Percentiles rank a stretch among this genome's conserved stretches.
phyloP scores from a whole-genome alignment of 768 basidiomycete genomes.

The Collybia mongolica region DNA sequence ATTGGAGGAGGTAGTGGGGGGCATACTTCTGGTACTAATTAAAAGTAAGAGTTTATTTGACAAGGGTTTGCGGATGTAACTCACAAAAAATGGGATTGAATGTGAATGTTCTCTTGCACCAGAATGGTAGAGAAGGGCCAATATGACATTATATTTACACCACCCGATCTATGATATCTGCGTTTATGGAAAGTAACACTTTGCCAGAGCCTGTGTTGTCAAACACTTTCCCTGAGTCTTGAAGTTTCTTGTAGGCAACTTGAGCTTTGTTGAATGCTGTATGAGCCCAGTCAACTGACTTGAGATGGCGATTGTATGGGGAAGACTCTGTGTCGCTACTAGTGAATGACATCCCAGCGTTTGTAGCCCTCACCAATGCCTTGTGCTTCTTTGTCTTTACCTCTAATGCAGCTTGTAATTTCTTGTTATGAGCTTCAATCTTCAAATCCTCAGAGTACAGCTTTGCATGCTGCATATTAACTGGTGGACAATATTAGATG shows the following conservation, averaged over 20 bases:
- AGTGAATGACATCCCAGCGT: neutral
- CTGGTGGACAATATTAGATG: neutral
- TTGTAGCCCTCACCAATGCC: neutral
- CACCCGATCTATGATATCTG: too few relatives aligned
- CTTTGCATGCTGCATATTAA: neutral
- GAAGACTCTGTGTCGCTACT: neutral
- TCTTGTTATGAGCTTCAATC: conserved; percentile 1
- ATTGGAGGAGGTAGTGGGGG: too few relatives aligned
- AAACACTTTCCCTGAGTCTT: neutral
- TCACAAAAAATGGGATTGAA: too few relatives aligned
- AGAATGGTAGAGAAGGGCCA: too few relatives aligned
- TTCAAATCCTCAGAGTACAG: neutral
- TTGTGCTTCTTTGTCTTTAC: neutral
- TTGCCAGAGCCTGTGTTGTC: neutral
- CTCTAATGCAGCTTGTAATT: neutral
- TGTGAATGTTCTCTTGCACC: too few relatives aligned
- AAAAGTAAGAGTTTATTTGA: too few relatives aligned
- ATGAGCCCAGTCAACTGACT: neutral
- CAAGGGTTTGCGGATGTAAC: too few relatives aligned
- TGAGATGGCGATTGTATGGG: neutral
- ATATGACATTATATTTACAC: too few relatives aligned
- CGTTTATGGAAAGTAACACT: neutral
- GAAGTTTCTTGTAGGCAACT: neutral
- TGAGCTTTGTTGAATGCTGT: neutral
- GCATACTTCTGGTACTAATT: too few relatives aligned